phyloP scores from a whole-genome alignment of 805 yeast genomes.

The Crinitomyces ghanaensis region DNA sequence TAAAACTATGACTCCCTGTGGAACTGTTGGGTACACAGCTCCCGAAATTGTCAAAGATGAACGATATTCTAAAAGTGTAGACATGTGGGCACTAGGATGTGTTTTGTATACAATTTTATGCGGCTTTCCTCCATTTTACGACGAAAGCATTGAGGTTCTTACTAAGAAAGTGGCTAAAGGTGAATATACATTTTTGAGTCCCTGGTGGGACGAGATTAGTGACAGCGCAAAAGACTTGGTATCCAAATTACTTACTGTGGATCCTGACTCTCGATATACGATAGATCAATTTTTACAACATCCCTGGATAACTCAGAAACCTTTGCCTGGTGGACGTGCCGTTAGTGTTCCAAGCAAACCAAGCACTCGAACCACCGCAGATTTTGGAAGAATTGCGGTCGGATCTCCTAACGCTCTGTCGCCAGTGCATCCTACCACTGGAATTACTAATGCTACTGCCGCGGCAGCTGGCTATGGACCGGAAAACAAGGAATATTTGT shows the following conservation, averaged over 20 bases:
- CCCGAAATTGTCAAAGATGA: conserved; percentile 96
- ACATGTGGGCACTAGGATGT: conserved; percentile 98
- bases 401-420: not conserved
- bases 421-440: not conserved
- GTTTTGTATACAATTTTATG: conserved; percentile 86
- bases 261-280: conserved; percentile 55
- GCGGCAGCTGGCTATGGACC: too few relatives aligned
- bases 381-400: not conserved
- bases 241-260: conserved; percentile 54
- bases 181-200: conserved; percentile 60
- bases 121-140: conserved; percentile 97
- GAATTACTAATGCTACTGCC: not conserved
- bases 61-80: conserved; percentile 84
- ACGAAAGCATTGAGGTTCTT: conserved; percentile 60
- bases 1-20: conserved; percentile 94
- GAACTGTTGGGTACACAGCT: conserved; percentile 97
- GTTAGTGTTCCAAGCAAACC: conserved; percentile 22
- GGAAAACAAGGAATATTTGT: conserved; percentile 15
- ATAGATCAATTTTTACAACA: conserved; percentile 61
- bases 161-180: conserved; percentile 76
- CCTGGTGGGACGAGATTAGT: conserved; percentile 86
- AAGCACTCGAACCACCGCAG: not conserved
- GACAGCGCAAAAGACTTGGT: conserved; percentile 60
- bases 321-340: conserved; percentile 16
- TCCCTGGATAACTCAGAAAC: conserved; percentile 52